Conservation (phyloP, 495 filamentous ascomycete genomes). For the Penicillium daleae region DNA sequence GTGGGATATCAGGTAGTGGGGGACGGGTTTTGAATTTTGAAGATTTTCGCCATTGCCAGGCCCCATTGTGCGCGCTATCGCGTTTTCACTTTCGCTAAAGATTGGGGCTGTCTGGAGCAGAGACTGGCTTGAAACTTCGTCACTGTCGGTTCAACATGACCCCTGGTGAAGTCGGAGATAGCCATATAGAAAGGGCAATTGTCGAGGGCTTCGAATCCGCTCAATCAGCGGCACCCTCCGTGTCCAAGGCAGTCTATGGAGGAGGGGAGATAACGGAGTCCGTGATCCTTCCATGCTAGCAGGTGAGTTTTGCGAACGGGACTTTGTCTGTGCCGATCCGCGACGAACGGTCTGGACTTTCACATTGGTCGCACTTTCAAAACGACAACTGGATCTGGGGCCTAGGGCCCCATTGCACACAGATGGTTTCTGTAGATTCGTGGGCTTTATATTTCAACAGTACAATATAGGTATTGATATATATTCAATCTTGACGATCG, state of each 20-base stretch:
- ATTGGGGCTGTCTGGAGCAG: constrained; percentile 24
- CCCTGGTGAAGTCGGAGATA: not conserved
- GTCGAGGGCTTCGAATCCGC: not conserved
- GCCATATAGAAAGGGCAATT: not conserved
- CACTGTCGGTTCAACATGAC: constrained; percentile 3
- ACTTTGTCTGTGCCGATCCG: not conserved
- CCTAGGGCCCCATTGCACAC: constrained; percentile 1
- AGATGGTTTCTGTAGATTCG: constrained; percentile 3
- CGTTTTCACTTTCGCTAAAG: constrained; percentile 34
- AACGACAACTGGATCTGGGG: not conserved
- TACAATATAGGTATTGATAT: too few species aligned
- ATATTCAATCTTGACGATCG: not conserved
- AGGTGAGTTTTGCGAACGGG: not conserved
- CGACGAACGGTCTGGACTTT: constrained; percentile 5
- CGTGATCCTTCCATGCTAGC: not conserved
- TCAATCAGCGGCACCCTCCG: too few species aligned
- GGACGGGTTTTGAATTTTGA: not conserved
- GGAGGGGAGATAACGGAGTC: not conserved
- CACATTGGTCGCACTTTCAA: not conserved
- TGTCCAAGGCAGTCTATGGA: not conserved
- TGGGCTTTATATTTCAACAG: too few species aligned
- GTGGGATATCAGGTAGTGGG: not conserved
- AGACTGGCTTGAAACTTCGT: constrained; percentile 15
- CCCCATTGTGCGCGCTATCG: constrained; percentile 34
- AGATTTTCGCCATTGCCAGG: not conserved